These are phyloP conservation scores for Microbotryum scabiosae DNA, from an alignment of 1,284 basidiomycete species.

Conservation along the genomic window DNA sequence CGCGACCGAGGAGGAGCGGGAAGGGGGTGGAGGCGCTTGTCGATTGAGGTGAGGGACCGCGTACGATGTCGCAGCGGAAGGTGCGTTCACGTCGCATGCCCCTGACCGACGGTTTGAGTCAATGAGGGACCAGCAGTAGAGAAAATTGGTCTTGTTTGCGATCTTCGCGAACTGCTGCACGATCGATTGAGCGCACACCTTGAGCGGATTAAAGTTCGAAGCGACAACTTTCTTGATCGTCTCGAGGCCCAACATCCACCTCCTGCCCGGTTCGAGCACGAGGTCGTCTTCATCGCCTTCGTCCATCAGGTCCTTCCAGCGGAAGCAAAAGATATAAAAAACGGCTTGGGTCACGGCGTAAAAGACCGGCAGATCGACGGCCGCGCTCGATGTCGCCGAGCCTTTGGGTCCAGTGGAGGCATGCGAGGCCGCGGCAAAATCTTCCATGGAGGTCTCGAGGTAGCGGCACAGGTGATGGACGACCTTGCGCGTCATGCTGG, in stretches of 20 bases:
- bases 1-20: slow-evolving; percentile 1
- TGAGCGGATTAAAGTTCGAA: slow-evolving; percentile 80
- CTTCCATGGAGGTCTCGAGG: slow-evolving; percentile 64
- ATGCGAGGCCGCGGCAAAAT: slow-evolving; percentile 47
- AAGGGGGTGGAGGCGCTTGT: slow-evolving; percentile 14
- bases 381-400: not conserved
- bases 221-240: slow-evolving; percentile 73
- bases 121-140: slow-evolving; percentile 91
- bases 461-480: slow-evolving; percentile 77
- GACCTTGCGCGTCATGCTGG: slow-evolving; percentile 64
- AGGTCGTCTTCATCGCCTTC: slow-evolving; percentile 47
- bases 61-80: not conserved
- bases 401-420: slow-evolving; percentile 36
- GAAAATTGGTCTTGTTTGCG: slow-evolving; percentile 80
- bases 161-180: slow-evolving; percentile 91
- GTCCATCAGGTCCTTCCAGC: slow-evolving; percentile 76
- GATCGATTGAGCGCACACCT: slow-evolving; percentile 83
- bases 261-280: slow-evolving; percentile 41
- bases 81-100: slow-evolving; percentile 1
- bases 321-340: slow-evolving; percentile 96
- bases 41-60: slow-evolving; percentile 18
- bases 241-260: slow-evolving; percentile 75
- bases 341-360: slow-evolving; percentile 89
- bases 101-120: slow-evolving; percentile 56
- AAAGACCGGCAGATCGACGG: slow-evolving; percentile 53